Base-by-base conservation (phyloP, 2,329 filamentous ascomycete genomes). In the Beauveria rudraprayagi region DNA sequence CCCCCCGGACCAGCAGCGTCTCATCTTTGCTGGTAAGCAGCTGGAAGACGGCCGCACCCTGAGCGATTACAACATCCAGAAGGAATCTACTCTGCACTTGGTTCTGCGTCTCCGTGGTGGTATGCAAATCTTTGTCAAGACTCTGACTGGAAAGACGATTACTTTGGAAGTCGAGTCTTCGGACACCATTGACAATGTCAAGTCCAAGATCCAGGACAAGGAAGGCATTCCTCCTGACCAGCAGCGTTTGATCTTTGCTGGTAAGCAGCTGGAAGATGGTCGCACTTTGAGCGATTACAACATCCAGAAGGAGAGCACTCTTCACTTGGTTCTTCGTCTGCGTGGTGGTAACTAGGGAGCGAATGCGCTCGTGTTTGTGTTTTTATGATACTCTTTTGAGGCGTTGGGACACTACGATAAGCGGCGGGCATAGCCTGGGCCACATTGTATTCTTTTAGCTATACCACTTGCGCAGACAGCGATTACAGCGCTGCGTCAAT, bases 121-220 rank as follows among this genome's bases (percentile, higher is more conserved):
- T 76, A 91, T 90, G 87, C 84, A 87, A 76, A 87, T 87, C 72
- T 77, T 91, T 68, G 88, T 91, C 68, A 91, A 91, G 82, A 91
- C 88, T 5, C 76, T 97, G 63, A 97, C 92, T 73, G 92, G 92
- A 69, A 96, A 96, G 83, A 96, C 92, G 50, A 96, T 96, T 71
- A 96, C 92, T 2, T 79, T 95, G 7, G 91, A 95, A 77, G 91
- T 96, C 2, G 91, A 96, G 74, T 92, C 88, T 0, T 89, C 84
- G 2, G 92, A 96, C 71, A 96, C 92, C 56, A 96, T 96, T 74
- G 92, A 96, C 80, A 96, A 97, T 65, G 92, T 97, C 53, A 97
- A 97, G 86, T 86, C 83, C 60, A 97, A 97, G 85, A 97, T 97
- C 61, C 93, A 97, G 77, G 93, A 97, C 72, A 97, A 97, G 85